These are phyloP conservation scores for Penicillium janthinellum DNA, from an alignment of 2,329 filamentous ascomycete genomes.

Conservation along the genomic window DNA sequence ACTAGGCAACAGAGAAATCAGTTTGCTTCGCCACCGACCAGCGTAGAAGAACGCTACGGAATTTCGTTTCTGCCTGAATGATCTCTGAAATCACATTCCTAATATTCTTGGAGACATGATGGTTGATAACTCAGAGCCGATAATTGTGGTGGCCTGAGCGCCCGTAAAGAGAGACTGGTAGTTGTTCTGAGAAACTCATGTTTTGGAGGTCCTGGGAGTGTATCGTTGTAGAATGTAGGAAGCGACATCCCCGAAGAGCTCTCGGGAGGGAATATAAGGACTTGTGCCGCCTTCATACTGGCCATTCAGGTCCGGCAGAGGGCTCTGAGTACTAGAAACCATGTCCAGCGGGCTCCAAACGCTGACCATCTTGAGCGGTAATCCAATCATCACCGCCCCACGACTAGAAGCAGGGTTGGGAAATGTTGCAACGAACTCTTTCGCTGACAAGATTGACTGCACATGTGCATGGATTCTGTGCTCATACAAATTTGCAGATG, in stretches of 20 bases:
- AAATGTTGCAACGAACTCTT: conserved; percentile 2
- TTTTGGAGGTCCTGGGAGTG: background rate
- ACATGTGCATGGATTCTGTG: conserved; percentile 8
- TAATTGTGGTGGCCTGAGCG: background rate
- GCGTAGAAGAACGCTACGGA: background rate
- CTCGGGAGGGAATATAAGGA: background rate
- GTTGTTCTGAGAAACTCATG: background rate
- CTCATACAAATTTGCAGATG: conserved; percentile 6
- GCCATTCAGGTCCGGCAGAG: background rate
- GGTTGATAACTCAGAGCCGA: background rate
- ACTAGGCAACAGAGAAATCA: background rate
- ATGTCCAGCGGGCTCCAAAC: conserved; percentile 4
- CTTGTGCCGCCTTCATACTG: background rate
- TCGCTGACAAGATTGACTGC: conserved; percentile 8
- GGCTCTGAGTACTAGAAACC: background rate
- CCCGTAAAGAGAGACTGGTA: background rate
- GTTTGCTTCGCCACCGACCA: background rate
- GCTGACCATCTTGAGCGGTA: conserved; percentile 5
- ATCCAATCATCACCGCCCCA: conserved; percentile 8
- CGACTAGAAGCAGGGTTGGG: conserved; percentile 6
- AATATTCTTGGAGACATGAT: background rate
- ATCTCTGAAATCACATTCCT: too few species aligned
- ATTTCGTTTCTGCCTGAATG: background rate
- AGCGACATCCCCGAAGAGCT: conserved; percentile 9
- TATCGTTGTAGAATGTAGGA: conserved; percentile 1